phyloP scores from a whole-genome alignment of 1,284 basidiomycete species.

The Phylloporus gajari region DNA sequence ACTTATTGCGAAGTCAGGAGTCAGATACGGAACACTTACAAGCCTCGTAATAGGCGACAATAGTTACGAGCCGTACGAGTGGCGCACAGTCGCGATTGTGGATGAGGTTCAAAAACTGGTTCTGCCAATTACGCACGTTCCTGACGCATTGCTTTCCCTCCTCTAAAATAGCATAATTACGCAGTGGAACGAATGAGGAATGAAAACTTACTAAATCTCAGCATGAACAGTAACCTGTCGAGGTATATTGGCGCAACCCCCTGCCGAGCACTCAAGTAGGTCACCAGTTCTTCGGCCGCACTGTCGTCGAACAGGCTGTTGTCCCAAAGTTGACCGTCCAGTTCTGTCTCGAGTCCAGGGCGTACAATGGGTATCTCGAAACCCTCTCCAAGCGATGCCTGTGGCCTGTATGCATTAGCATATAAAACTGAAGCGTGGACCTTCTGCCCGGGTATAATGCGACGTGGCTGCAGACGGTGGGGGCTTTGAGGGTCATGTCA shows the following conservation, averaged over 20 bases:
- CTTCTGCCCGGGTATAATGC: too few species aligned
- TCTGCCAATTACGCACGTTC: conserved; percentile 21
- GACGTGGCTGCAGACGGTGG: conserved; percentile 33
- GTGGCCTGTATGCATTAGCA: conserved; percentile 37
- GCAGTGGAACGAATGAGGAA: background rate
- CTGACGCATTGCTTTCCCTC: conserved; percentile 36
- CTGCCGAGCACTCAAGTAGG: conserved; percentile 16
- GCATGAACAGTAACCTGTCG: conserved; percentile 41
- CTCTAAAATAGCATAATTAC: conserved; percentile 17
- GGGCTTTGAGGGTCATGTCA: conserved; percentile 22
- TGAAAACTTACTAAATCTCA: conserved; percentile 33
- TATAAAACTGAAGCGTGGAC: conserved; percentile 43
- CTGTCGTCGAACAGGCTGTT: conserved; percentile 36
- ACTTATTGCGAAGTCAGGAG: background rate
- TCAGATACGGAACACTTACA: conserved; percentile 23
- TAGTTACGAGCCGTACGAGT: conserved; percentile 32
- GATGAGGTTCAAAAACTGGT: conserved; percentile 24
- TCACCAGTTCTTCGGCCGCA: conserved; percentile 29
- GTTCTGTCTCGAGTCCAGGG: conserved; percentile 1
- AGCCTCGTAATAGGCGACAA: conserved; percentile 40
- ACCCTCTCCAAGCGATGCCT: conserved; percentile 38
- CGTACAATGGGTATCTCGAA: conserved; percentile 36
- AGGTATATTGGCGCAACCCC: conserved; percentile 34
- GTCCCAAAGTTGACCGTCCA: conserved; percentile 35
- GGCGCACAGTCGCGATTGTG: background rate